phyloP scores from a whole-genome alignment of 768 basidiomycete genomes.

The Cystobasidium ongulense region DNA sequence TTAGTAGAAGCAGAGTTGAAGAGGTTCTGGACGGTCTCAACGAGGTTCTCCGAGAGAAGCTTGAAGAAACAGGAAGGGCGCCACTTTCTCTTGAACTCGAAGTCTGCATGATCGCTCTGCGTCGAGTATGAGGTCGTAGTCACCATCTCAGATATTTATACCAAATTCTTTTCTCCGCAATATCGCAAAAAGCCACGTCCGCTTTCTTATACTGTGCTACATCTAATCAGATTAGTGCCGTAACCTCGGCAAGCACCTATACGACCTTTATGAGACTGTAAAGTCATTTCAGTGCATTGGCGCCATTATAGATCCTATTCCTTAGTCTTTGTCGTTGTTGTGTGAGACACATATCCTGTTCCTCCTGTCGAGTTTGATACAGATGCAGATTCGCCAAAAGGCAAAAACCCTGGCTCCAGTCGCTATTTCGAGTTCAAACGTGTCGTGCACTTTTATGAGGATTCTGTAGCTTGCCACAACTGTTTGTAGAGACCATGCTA shows the following conservation, averaged over 20 bases:
- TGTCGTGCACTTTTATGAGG: not conserved
- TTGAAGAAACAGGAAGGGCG: slow-evolving; percentile 19
- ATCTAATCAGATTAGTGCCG: no score
- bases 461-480: not conserved
- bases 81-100: slow-evolving; percentile 22
- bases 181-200: not conserved
- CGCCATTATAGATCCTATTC: no score
- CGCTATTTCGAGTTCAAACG: no score
- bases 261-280: no score
- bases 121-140: not conserved
- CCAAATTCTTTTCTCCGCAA: not conserved
- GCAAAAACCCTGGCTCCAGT: no score
- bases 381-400: no score
- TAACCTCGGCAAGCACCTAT: no score
- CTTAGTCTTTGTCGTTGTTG: no score
- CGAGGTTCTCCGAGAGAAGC: slow-evolving; percentile 23
- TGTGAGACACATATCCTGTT: no score
- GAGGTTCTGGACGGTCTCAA: slow-evolving; percentile 20
- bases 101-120: slow-evolving; percentile 26
- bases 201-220: no score
- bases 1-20: slow-evolving; percentile 21
- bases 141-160: not conserved
- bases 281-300: no score
- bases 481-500: not conserved
- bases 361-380: no score